Percentiles rank a stretch among this genome's conserved stretches.
Evolutionary conservation across 148 eudicot genomes (phyloP).

Genomic region (Rhododendron vialii): DNA sequence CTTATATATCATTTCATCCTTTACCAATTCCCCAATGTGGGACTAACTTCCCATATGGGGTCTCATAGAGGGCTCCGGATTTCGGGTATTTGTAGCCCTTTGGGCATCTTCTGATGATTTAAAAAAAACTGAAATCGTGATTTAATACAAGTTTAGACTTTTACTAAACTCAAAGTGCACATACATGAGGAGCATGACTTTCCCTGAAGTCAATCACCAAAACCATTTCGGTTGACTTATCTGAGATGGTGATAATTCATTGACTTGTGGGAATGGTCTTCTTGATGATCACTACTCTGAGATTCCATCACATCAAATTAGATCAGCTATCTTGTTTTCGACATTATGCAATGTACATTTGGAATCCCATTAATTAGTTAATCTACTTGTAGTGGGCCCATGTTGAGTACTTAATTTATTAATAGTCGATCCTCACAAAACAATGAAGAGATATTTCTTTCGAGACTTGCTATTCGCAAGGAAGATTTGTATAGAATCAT

Average conservation of each 20-base stretch:
- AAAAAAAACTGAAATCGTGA: too few species aligned
- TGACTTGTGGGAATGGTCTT: constrained; percentile 15
- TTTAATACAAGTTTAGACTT: neutral
- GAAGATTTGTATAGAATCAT: too few species aligned
- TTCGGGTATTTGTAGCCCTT: too few species aligned
- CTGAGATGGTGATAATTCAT: constrained; percentile 2
- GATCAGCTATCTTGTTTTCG: neutral
- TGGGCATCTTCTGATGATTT: too few species aligned
- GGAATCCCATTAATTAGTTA: neutral
- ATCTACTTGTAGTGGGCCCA: neutral
- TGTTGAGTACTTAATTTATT: neutral
- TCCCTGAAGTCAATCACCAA: constrained; percentile 5
- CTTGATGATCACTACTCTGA: neutral
- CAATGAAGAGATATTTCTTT: neutral
- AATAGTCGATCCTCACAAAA: neutral
- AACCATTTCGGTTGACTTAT: constrained; percentile 19
- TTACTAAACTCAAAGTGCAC: neutral
- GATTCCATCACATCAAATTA: constrained; percentile 24
- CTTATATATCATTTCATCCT: too few species aligned
- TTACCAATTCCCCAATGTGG: too few species aligned
- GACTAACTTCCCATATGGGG: too few species aligned
- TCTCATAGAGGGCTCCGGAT: too few species aligned
- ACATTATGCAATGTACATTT: neutral
- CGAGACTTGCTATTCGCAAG: too few species aligned
- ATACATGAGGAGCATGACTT: constrained; percentile 4